A percentile compares a stretch with the other conserved stretches of the same genome.
Evolutionary conservation across 2,329 filamentous ascomycete species (phyloP).

Genomic region (Epichloe brachyelytri): DNA sequence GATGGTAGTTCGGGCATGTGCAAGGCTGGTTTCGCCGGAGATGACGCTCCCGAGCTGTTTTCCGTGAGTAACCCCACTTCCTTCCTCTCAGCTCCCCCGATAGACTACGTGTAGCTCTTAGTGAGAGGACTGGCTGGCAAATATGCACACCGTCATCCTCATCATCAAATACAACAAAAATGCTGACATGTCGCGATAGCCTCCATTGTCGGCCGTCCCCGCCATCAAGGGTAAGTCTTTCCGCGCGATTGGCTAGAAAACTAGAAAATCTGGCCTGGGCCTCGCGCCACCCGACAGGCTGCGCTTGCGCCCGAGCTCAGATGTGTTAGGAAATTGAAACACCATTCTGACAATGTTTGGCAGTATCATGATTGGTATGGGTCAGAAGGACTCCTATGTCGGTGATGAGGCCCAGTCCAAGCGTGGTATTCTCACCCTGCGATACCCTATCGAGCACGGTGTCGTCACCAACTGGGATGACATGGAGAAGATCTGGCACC

Average conservation of each 20-base stretch:
- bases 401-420: constrained; percentile 99
- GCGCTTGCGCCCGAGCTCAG: background rate
- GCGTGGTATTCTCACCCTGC: constrained; percentile 99
- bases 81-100: constrained; percentile 9
- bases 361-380: constrained; percentile 99
- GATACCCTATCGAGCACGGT: constrained; percentile 99
- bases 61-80: constrained; percentile 65
- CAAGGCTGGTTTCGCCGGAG: constrained; percentile 99
- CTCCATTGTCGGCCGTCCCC: constrained; percentile 98
- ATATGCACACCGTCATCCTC: background rate
- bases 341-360: constrained; percentile 10
- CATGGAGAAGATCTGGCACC: constrained; percentile 99
- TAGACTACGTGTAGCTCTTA: constrained; percentile 7
- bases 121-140: constrained; percentile 2
- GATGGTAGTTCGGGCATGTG: constrained; percentile 93
- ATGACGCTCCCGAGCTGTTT: constrained; percentile 99
- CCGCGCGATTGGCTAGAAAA: background rate
- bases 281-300: background rate
- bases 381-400: constrained; percentile 99
- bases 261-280: background rate
- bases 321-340: background rate
- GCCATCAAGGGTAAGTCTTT: constrained; percentile 91
- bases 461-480: constrained; percentile 99
- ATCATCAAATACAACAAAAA: constrained; percentile 2
- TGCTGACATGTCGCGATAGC: constrained; percentile 44